Conservation (phyloP, 2,329 filamentous ascomycete species). For the Hysterium pulicare region DNA sequence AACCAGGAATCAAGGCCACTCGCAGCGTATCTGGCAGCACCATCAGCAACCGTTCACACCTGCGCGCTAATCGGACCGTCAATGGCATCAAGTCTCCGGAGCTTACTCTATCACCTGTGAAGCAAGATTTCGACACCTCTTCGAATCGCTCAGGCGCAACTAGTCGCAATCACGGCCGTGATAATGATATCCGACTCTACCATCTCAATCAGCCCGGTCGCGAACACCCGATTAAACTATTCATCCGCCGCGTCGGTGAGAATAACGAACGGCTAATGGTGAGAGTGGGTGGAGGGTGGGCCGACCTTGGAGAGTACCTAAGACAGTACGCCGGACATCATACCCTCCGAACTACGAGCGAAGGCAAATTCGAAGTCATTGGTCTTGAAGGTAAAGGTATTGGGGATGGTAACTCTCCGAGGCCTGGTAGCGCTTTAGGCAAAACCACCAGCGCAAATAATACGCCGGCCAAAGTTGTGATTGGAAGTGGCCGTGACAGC, state of each 20-base stretch:
- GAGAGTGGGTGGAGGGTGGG: conserved; percentile 96
- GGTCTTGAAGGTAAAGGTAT: conserved; percentile 44
- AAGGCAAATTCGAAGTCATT: conserved; percentile 55
- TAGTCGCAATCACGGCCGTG: conserved; percentile 29
- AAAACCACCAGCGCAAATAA: too few species aligned
- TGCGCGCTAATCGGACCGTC: conserved; percentile 30
- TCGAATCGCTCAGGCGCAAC: conserved; percentile 14
- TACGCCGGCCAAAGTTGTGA: too few species aligned
- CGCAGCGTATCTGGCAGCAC: conserved; percentile 22
- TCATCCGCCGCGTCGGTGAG: conserved; percentile 88
- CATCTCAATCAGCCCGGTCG: conserved; percentile 82
- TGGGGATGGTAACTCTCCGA: too few species aligned
- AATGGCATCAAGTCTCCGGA: conserved; percentile 33
- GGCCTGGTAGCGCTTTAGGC: background rate
- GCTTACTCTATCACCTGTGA: conserved; percentile 36
- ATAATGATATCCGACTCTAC: conserved; percentile 79
- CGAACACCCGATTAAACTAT: conserved; percentile 87
- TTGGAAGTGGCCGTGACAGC: too few species aligned
- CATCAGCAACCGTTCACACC: conserved; percentile 24
- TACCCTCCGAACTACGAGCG: conserved; percentile 63
- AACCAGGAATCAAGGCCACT: conserved; percentile 25
- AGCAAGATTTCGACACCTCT: conserved; percentile 25
- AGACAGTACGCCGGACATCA: conserved; percentile 93
- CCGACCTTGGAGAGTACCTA: conserved; percentile 90
- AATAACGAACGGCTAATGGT: conserved; percentile 94